These are phyloP conservation scores for Elasticomyces elasticus DNA, from an alignment of 495 filamentous ascomycete genomes.

Conservation along the genomic window DNA sequence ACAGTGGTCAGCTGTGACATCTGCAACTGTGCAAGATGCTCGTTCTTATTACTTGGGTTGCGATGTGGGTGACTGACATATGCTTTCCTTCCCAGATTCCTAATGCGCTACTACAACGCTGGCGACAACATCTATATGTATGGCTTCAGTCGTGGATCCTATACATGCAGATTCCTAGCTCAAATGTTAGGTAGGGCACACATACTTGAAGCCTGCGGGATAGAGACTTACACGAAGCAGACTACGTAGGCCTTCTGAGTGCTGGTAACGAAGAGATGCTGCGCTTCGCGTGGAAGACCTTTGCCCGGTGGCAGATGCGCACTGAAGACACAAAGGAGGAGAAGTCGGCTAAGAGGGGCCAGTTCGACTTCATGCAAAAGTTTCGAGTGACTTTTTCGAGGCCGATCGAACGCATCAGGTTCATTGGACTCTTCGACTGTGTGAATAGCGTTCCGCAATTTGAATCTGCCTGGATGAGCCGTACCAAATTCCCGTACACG, in stretches of 20 bases:
- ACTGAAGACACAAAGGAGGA: slow-evolving; percentile 49
- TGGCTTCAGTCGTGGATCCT: slow-evolving; percentile 79
- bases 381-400: slow-evolving; percentile 81
- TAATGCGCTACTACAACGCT: slow-evolving; percentile 74
- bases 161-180: slow-evolving; percentile 74
- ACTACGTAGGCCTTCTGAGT: slow-evolving; percentile 60
- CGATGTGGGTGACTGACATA: neutral
- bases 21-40: no score
- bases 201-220: neutral
- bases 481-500: slow-evolving; percentile 73
- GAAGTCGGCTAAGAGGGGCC: slow-evolving; percentile 49
- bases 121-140: slow-evolving; percentile 77
- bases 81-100: slow-evolving; percentile 28
- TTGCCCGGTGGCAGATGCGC: slow-evolving; percentile 66
- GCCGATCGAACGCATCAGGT: slow-evolving; percentile 51
- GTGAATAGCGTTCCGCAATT: slow-evolving; percentile 78
- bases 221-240: neutral
- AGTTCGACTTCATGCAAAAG: slow-evolving; percentile 68
- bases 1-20: neutral
- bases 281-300: slow-evolving; percentile 79
- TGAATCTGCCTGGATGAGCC: slow-evolving; percentile 68
- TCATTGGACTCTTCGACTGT: slow-evolving; percentile 62
- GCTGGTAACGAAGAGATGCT: slow-evolving; percentile 85
- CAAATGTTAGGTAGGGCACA: slow-evolving; percentile 70
- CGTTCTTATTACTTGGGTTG: no score